A percentile compares a stretch with the other conserved stretches of the same genome.
Conservation (phyloP, 75 land plant genomes). For the Pinus tabuliformis region DNA sequence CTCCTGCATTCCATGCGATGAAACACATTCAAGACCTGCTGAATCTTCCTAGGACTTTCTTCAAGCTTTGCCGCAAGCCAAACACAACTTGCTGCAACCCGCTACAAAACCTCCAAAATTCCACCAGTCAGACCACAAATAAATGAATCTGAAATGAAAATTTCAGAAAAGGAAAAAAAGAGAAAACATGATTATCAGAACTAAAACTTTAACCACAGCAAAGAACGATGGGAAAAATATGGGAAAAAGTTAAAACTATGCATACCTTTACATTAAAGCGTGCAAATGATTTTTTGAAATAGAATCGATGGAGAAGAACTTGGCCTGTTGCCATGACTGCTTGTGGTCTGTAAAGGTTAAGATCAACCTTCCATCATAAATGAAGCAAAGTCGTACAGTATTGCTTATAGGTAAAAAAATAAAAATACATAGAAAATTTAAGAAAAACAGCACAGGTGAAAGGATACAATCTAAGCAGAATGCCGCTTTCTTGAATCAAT, state of each 20-base stretch:
- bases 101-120: conserved; percentile 32
- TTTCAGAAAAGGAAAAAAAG: background rate
- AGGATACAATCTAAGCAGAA: conserved; percentile 59
- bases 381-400: too few relatives aligned
- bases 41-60: conserved; percentile 78
- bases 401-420: too few relatives aligned
- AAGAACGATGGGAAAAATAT: too few relatives aligned
- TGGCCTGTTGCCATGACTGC: conserved; percentile 98
- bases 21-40: conserved; percentile 77
- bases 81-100: conserved; percentile 90
- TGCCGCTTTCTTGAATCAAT: conserved; percentile 92
- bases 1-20: conserved; percentile 86
- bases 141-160: too few relatives aligned
- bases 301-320: conserved; percentile 92
- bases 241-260: too few relatives aligned
- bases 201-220: too few relatives aligned
- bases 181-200: background rate
- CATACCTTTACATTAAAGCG: conserved; percentile 94
- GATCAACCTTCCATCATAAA: too few relatives aligned
- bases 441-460: too few relatives aligned
- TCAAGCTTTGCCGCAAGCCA: conserved; percentile 97
- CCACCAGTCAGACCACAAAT: background rate
- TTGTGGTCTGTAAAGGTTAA: conserved; percentile 44
- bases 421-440: too few relatives aligned
- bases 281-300: conserved; percentile 96